Evolutionary conservation across 257 asterid genomes (phyloP).

Genomic region (Solanum boliviense): DNA sequence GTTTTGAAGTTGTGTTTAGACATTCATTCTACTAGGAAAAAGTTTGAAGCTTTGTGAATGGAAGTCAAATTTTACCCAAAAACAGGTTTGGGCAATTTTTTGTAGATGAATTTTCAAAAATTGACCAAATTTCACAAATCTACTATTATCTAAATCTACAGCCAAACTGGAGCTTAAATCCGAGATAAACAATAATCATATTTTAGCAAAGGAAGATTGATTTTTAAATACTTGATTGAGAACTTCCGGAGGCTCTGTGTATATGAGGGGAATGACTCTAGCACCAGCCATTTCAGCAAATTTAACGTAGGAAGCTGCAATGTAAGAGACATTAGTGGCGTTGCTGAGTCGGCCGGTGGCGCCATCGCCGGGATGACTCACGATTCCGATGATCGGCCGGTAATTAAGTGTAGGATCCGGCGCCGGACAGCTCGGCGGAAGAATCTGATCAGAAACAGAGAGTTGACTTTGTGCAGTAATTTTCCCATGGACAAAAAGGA

Average conservation of each 20-base stretch:
- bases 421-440: conserved; percentile 26
- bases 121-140: not conserved
- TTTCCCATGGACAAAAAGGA: not conserved
- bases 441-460: not conserved
- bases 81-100: too few species aligned
- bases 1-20: not conserved
- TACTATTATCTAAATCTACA: not conserved
- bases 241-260: conserved; percentile 52
- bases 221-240: conserved; percentile 28
- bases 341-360: conserved; percentile 77
- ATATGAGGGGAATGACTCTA: conserved; percentile 80
- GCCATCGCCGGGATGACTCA: conserved; percentile 91
- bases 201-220: not conserved
- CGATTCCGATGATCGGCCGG: conserved; percentile 79
- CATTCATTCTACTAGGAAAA: not conserved
- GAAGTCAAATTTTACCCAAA: not conserved
- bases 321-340: conserved; percentile 57
- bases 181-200: not conserved
- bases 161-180: not conserved
- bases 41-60: not conserved
- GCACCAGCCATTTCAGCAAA: conserved; percentile 89
- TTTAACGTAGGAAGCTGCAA: conserved; percentile 92
- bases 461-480: not conserved
- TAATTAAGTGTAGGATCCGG: conserved; percentile 45
- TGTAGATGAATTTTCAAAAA: too few species aligned